phyloP scores from a whole-genome alignment of 2,329 filamentous ascomycete genomes.

The Fonsecaea pedrosoi region DNA sequence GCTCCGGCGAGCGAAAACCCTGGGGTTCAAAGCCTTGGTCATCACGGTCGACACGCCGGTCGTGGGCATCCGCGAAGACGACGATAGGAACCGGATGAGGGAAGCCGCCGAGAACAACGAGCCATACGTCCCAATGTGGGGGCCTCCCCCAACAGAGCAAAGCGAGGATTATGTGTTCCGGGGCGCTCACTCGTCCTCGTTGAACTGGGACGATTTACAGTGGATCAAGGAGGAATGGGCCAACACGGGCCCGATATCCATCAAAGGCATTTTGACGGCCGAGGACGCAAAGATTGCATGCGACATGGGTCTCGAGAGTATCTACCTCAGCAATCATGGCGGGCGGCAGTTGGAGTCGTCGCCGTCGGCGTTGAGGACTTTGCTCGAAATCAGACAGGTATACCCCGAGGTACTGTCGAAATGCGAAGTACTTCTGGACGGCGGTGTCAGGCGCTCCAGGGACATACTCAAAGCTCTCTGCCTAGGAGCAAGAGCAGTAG shows the following conservation, averaged over 20 bases:
- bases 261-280: constrained; percentile 65
- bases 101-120: constrained; percentile 39
- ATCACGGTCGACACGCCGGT: constrained; percentile 43
- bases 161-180: constrained; percentile 50
- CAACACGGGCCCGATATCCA: constrained; percentile 58
- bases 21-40: constrained; percentile 35
- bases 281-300: constrained; percentile 60
- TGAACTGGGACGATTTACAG: constrained; percentile 61
- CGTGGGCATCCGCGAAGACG: constrained; percentile 62
- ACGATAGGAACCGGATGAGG: constrained; percentile 60
- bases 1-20: constrained; percentile 46
- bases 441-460: constrained; percentile 60
- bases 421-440: constrained; percentile 61
- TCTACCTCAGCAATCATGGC: constrained; percentile 65
- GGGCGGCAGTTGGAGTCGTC: constrained; percentile 62
- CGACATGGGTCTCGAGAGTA: constrained; percentile 59
- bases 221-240: constrained; percentile 56
- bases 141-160: too few species aligned
- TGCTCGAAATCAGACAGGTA: constrained; percentile 58
- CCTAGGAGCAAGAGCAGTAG: constrained; percentile 61
- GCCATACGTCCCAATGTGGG: constrained; percentile 28
- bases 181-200: constrained; percentile 58
- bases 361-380: constrained; percentile 56
- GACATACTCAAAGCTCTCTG: constrained; percentile 63
- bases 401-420: constrained; percentile 59